These are phyloP conservation scores for Haplographium delicatum DNA, from an alignment of 495 filamentous ascomycete species.

Conservation along the genomic window DNA sequence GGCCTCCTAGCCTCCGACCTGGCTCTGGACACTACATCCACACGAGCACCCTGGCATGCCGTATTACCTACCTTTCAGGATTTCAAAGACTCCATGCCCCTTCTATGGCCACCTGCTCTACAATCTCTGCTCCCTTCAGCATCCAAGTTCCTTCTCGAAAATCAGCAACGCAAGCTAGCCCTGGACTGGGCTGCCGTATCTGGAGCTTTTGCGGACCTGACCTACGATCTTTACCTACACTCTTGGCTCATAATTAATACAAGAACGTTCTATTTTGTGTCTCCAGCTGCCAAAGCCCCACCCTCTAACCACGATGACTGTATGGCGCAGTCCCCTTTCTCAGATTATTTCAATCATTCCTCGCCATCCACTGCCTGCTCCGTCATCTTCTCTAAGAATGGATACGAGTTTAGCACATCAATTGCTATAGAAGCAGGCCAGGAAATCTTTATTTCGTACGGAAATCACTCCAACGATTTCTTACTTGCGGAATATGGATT, in stretches of 20 bases:
- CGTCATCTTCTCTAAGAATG: conserved; percentile 13
- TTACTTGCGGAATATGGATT: conserved; percentile 66
- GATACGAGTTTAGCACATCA: conserved; percentile 14
- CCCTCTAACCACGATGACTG: conserved; percentile 46
- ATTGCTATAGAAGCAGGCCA: conserved; percentile 40
- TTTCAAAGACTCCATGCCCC: conserved; percentile 58
- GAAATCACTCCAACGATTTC: conserved; percentile 63
- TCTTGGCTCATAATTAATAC: conserved; percentile 67
- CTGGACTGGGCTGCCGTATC: conserved; percentile 53
- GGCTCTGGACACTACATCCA: conserved; percentile 39
- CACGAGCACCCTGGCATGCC: conserved; percentile 53
- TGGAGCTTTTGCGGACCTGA: conserved; percentile 45
- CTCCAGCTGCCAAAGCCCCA: not conserved
- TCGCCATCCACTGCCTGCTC: conserved; percentile 30
- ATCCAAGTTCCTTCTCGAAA: conserved; percentile 45
- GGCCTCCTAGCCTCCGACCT: conserved; percentile 68
- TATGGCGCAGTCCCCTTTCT: conserved; percentile 57
- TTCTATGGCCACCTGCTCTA: conserved; percentile 56
- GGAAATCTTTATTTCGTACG: conserved; percentile 64
- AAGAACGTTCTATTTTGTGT: conserved; percentile 54
- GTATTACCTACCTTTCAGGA: conserved; percentile 59
- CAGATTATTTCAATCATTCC: conserved; percentile 70
- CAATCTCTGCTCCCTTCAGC: conserved; percentile 42
- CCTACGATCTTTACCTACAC: conserved; percentile 54
- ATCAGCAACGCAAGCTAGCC: conserved; percentile 58